These are phyloP conservation scores for Aspergillus quadrilineatus DNA, from an alignment of 2,329 filamentous ascomycete species.

Conservation along the genomic window DNA sequence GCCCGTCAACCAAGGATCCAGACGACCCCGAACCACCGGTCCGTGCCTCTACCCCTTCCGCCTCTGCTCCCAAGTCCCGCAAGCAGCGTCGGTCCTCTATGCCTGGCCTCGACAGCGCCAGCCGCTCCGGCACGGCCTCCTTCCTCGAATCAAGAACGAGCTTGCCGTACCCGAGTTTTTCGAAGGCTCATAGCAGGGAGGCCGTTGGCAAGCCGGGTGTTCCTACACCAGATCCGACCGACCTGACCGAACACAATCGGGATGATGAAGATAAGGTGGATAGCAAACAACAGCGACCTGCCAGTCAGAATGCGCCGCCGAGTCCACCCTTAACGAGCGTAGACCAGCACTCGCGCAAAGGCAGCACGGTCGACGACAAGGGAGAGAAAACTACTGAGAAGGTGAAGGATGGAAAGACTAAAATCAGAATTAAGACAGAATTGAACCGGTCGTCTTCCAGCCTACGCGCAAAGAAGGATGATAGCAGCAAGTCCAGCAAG, in stretches of 20 bases:
- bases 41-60: conserved; percentile 31
- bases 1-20: conserved; percentile 36
- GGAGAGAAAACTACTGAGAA: conserved; percentile 37
- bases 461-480: conserved; percentile 40
- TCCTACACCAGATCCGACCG: conserved; percentile 71
- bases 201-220: conserved; percentile 57
- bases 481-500: conserved; percentile 38
- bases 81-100: conserved; percentile 50
- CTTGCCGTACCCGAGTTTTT: conserved; percentile 77
- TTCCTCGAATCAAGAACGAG: conserved; percentile 49
- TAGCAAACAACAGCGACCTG: conserved; percentile 25
- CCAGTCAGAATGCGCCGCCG: conserved; percentile 42
- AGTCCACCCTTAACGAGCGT: conserved; percentile 50
- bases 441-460: conserved; percentile 45
- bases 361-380: conserved; percentile 32
- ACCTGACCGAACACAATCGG: conserved; percentile 55
- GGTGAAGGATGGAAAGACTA: conserved; percentile 35
- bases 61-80: conserved; percentile 23
- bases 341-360: conserved; percentile 42
- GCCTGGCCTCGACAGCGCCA: conserved; percentile 48
- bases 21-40: conserved; percentile 26
- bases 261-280: conserved; percentile 36
- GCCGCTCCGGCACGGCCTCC: conserved; percentile 35
- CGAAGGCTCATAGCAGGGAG: conserved; percentile 90
- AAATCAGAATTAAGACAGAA: conserved; percentile 38